These are phyloP conservation scores for Plasmodium yoelii DNA, from an alignment of 169 alveolate genomes.

Conservation along the genomic window DNA sequence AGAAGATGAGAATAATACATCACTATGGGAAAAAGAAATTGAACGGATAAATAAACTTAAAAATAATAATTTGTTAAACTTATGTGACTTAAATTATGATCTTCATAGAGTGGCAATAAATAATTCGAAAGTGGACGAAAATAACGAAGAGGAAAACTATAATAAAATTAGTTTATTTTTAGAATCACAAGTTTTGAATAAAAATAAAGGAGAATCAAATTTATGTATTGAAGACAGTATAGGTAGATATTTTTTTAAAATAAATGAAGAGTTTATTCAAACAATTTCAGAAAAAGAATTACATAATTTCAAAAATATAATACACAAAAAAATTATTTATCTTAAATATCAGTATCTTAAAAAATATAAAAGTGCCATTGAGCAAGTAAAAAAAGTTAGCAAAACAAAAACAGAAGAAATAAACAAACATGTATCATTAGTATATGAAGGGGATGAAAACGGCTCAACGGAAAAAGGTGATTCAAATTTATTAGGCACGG, in stretches of 20 bases:
- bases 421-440: conserved; percentile 58
- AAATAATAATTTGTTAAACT: conserved; percentile 20
- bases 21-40: conserved; percentile 19
- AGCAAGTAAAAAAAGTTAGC: conserved; percentile 27
- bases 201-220: conserved; percentile 6
- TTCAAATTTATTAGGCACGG: neutral
- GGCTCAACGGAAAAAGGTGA: neutral
- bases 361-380: conserved; percentile 42
- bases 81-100: conserved; percentile 68
- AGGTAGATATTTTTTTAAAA: conserved; percentile 45
- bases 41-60: conserved; percentile 35
- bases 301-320: conserved; percentile 26
- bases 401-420: conserved; percentile 33
- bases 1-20: neutral
- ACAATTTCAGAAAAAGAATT: conserved; percentile 61
- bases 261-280: conserved; percentile 4
- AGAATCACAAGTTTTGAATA: conserved; percentile 5
- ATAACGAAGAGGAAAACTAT: conserved; percentile 22
- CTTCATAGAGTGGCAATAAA: neutral
- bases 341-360: conserved; percentile 42
- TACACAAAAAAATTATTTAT: conserved; percentile 36
- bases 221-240: conserved; percentile 60
- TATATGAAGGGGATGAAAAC: conserved; percentile 30
- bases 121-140: conserved; percentile 19
- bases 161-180: conserved; percentile 39